Evolutionary conservation across 2,329 filamentous ascomycete genomes (phyloP).

Genomic region (Sclerotinia glacialis): DNA sequence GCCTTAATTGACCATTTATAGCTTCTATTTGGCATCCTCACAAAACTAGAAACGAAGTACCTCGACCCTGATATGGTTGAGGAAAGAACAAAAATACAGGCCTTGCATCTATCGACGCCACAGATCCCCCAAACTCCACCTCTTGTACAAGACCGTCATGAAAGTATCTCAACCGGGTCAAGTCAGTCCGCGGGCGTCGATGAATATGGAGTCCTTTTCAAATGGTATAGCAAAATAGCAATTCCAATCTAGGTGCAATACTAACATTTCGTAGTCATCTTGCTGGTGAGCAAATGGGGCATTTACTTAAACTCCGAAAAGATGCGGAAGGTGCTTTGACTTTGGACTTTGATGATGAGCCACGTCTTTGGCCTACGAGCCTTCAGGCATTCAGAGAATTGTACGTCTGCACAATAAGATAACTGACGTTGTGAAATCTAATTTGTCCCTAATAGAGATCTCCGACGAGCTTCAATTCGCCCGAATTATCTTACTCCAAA

Average conservation of each 20-base stretch:
- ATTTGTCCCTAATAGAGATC: background rate
- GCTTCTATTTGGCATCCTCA: slow-evolving; percentile 12
- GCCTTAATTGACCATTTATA: background rate
- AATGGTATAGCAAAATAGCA: background rate
- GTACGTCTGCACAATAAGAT: background rate
- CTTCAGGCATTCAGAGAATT: background rate
- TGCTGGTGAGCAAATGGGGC: background rate
- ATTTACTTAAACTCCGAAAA: slow-evolving; percentile 2
- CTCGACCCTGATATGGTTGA: background rate
- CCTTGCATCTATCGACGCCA: background rate
- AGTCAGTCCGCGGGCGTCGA: background rate
- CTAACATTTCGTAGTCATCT: background rate
- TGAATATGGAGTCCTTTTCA: slow-evolving; percentile 11
- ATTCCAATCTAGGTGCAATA: background rate
- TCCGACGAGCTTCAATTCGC: background rate
- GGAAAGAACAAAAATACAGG: background rate
- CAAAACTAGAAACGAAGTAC: slow-evolving; percentile 8
- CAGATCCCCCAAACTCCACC: background rate
- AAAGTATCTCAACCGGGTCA: slow-evolving; percentile 7
- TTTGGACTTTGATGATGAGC: slow-evolving; percentile 2
- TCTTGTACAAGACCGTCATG: background rate
- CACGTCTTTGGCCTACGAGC: background rate
- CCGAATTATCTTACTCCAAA: background rate
- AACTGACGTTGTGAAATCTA: background rate
- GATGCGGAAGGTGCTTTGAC: background rate